Evolutionary conservation across 768 basidiomycete species (phyloP).

Genomic region (Pisolithus albus): DNA sequence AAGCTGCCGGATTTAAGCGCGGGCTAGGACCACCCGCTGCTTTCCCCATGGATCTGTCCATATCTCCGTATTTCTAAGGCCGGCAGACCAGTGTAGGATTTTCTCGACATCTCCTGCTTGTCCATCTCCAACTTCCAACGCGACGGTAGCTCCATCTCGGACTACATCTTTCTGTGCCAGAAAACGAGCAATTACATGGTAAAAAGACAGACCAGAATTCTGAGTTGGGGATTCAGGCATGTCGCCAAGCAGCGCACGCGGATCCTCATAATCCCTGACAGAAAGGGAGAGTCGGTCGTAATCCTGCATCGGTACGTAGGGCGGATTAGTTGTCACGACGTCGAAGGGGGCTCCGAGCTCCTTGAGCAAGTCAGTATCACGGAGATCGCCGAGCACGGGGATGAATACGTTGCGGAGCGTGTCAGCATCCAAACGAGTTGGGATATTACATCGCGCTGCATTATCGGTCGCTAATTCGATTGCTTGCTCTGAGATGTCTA

Average conservation of each 20-base stretch:
- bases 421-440: conserved; percentile 1
- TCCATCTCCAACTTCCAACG: conserved; percentile 71
- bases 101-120: conserved; percentile 59
- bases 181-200: conserved; percentile 63
- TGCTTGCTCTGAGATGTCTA: conserved; percentile 66
- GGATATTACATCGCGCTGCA: conserved; percentile 20
- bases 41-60: conserved; percentile 81
- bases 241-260: conserved; percentile 74
- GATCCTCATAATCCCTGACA: conserved; percentile 77
- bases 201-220: conserved; percentile 55
- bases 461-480: conserved; percentile 44
- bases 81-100: conserved; percentile 47
- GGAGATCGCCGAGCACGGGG: conserved; percentile 42
- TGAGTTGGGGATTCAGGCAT: conserved; percentile 30
- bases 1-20: conserved; percentile 23
- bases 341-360: conserved; percentile 51
- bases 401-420: conserved; percentile 25
- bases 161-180: conserved; percentile 48
- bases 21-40: conserved; percentile 63
- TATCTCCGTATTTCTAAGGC: conserved; percentile 47
- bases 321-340: conserved; percentile 78
- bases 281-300: conserved; percentile 58
- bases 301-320: conserved; percentile 70
- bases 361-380: conserved; percentile 15
- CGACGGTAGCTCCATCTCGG: conserved; percentile 48